These are phyloP conservation scores for Xerocomus amazonicus DNA, from an alignment of 1,284 basidiomycete genomes.

Conservation along the genomic window DNA sequence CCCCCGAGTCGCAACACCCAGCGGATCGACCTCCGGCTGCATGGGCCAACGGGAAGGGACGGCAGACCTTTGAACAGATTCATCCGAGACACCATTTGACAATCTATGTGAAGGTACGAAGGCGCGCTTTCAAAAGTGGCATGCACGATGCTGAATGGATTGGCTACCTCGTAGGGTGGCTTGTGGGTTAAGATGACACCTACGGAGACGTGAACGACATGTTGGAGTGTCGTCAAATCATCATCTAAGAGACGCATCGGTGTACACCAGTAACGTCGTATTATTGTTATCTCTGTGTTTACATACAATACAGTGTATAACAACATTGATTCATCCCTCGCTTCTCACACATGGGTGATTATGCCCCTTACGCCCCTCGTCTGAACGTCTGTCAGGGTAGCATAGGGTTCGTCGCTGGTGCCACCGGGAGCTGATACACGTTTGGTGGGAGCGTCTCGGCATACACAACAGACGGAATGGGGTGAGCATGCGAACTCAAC, in stretches of 20 bases:
- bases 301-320: too few species aligned
- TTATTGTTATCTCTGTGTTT: too few species aligned
- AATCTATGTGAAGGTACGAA: constrained; percentile 42
- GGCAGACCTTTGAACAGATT: constrained; percentile 47
- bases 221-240: background rate
- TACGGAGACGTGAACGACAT: constrained; percentile 10
- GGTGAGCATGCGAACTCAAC: background rate
- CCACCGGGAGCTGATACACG: background rate
- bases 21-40: constrained; percentile 41
- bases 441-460: background rate
- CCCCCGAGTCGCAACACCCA: constrained; percentile 43
- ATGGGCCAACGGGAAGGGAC: constrained; percentile 42
- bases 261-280: too few species aligned
- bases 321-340: too few species aligned
- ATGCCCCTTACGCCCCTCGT: too few species aligned
- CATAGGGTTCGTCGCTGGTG: background rate
- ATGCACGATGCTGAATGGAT: background rate
- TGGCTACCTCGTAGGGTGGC: constrained; percentile 19
- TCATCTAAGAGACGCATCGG: too few species aligned
- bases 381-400: background rate
- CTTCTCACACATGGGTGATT: too few species aligned
- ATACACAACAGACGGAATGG: background rate
- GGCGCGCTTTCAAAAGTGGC: background rate
- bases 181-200: constrained; percentile 31
- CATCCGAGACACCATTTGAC: constrained; percentile 54